phyloP scores from a whole-genome alignment of 1,139 yeast genomes.

The Suhomyces bolitotheri region DNA sequence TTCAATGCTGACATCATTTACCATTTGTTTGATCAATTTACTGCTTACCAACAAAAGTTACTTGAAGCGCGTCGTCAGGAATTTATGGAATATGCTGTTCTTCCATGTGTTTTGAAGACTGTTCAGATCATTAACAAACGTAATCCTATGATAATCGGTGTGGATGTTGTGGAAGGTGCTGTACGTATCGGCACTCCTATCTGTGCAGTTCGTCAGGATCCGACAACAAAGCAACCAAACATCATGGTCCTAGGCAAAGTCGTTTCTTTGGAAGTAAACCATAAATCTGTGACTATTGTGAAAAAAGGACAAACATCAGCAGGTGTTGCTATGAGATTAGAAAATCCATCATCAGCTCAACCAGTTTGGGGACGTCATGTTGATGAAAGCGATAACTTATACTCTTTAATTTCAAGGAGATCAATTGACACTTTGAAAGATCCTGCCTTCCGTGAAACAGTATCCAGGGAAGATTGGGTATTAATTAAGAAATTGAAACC shows the following conservation, averaged over 20 bases:
- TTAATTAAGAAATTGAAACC: constrained; percentile 86
- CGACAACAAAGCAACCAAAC: constrained; percentile 74
- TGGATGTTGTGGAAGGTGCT: constrained; percentile 90
- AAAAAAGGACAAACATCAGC: constrained; percentile 95
- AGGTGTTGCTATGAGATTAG: constrained; percentile 98
- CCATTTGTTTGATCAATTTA: constrained; percentile 92
- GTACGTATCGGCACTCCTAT: constrained; percentile 93
- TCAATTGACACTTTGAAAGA: constrained; percentile 97
- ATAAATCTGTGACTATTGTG: constrained; percentile 73
- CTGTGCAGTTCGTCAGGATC: constrained; percentile 88
- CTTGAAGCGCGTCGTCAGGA: constrained; percentile 90
- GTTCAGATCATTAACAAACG: constrained; percentile 96
- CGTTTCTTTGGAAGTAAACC: constrained; percentile 89
- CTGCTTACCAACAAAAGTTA: constrained; percentile 85
- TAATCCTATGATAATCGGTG: constrained; percentile 99
- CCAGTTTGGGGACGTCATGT: constrained; percentile 99
- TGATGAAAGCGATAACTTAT: constrained; percentile 85
- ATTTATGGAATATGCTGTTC: constrained; percentile 83
- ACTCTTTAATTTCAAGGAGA: constrained; percentile 83
- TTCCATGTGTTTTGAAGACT: constrained; percentile 94
- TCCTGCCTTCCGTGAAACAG: constrained; percentile 94
- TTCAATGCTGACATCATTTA: constrained; percentile 96
- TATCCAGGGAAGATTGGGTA: constrained; percentile 93
- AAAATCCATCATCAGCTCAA: constrained; percentile 86
- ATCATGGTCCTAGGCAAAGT: constrained; percentile 82